Base-by-base conservation (phyloP, 148 eudicot species). In the Chenopodium berlandieri region DNA sequence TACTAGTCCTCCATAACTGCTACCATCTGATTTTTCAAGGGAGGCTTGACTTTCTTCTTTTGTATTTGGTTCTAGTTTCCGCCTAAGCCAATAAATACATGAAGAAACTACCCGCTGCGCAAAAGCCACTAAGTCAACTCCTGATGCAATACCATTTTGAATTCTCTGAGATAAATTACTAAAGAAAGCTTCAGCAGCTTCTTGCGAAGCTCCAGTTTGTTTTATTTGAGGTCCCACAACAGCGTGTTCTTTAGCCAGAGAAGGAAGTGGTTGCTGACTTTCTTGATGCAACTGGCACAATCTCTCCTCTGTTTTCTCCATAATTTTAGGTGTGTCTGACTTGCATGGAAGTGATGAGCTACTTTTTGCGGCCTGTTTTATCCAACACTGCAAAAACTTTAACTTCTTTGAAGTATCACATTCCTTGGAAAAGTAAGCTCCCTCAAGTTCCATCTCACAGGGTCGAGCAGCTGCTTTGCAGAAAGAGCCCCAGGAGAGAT, bases 351-450 rank as follows among this genome's bases (percentile, higher is more conserved):
- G 25, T 80, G 32, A 52, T 11, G 31, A 52, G 47, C 65, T 80
- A 22, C 40, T 83, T 78, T 86, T 89, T 37, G 75, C 79, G 30
- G 92, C 86, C 87, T 95, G 97, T 79, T 91, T 94, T 89, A 91
- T 89, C 99, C 99, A 95, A 88, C 97, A 93, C 83, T 87, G 91
- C 25, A 95, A 76, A 86, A 95, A 94, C 86, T 91, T 93, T 77
- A 94, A 85, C 92, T 89, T 95, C 89, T 93, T 95, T 69, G 94
- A 91, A 44, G 78, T 78, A 64, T 81, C 87, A 67, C 75, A 79
- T 32, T 86, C 75, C 82, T 83, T 76, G 70, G 85, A 77, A 68
- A 88, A 85, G 82, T 89, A 95, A 77, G 93, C 89, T 79, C 87
- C 97, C 60, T 90, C 90, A 85, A 95, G 89, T 58, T 91, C 93